phyloP scores from a whole-genome alignment of 1,139 yeast genomes.

The Yamadazyma sp. region DNA sequence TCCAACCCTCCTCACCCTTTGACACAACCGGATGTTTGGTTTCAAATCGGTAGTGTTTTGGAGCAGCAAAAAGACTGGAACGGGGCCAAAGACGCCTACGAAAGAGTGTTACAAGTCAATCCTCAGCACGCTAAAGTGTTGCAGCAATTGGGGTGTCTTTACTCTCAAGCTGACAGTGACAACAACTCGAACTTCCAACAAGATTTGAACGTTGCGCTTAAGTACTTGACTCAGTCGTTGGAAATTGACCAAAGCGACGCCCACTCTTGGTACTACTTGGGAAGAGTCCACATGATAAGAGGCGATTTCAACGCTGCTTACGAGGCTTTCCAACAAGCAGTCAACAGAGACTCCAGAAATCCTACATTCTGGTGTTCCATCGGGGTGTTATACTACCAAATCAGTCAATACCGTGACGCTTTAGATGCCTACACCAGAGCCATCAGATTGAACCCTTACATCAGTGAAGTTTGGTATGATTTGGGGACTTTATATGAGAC shows the following conservation, averaged over 20 bases:
- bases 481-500: slow-evolving; percentile 95
- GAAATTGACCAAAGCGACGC: slow-evolving; percentile 92
- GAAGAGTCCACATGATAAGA: slow-evolving; percentile 94
- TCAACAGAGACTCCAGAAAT: slow-evolving; percentile 90
- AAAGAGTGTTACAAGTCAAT: slow-evolving; percentile 82
- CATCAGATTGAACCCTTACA: slow-evolving; percentile 89
- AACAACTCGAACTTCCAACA: slow-evolving; percentile 37
- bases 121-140: slow-evolving; percentile 95
- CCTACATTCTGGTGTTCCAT: slow-evolving; percentile 99
- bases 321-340: slow-evolving; percentile 98
- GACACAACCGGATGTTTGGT: slow-evolving; percentile 97
- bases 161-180: slow-evolving; percentile 72
- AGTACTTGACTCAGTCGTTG: slow-evolving; percentile 78
- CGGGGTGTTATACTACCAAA: slow-evolving; percentile 94
- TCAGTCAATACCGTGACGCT: slow-evolving; percentile 94
- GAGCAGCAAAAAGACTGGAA: slow-evolving; percentile 92
- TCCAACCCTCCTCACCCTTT: slow-evolving; percentile 92
- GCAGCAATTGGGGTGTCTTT: slow-evolving; percentile 93
- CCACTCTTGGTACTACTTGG: slow-evolving; percentile 94
- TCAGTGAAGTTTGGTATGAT: slow-evolving; percentile 98
- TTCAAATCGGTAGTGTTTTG: slow-evolving; percentile 92
- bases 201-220: slow-evolving; percentile 81
- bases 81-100: slow-evolving; percentile 94
- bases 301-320: slow-evolving; percentile 95
- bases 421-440: slow-evolving; percentile 97